Base-by-base conservation (phyloP, 2,329 filamentous ascomycete genomes). In the Plenodomus biglobosus region DNA sequence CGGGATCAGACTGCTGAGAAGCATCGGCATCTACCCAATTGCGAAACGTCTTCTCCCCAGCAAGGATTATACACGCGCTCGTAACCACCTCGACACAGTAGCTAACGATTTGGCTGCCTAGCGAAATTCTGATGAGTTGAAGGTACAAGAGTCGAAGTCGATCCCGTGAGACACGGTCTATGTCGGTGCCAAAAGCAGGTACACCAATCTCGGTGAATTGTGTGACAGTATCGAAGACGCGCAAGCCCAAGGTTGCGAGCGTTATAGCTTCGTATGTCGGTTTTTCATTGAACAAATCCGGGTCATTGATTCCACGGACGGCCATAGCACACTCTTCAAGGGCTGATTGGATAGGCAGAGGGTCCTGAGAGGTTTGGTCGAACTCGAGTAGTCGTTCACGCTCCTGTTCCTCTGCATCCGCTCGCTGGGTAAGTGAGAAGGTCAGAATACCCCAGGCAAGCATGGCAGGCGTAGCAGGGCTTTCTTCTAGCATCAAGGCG, bases 391-490 rank as follows among this genome's bases (percentile, higher is more conserved):
- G 42, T 21, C 46, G 52, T 8, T 70, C 65, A 11, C 63, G 66
- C 20, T 64, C 59, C 38, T 66, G 56, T 35, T 68, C 64, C n/a
- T 67, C 52, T 19, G 44, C 38, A 20, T 35, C 56, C 7, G 60
- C 63, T 8, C 59, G 52, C 4, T 42, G 46, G 2, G 53, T 59
- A 7, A 70, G 56, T 38, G 58, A 64, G 58, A 58, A 69, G 3
- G 56, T 60, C 20, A 96, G 81, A 40, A 92, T 76, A 3, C 86
- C 84, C 92, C 92, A 97, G 2, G 88, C 83, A 57, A 95, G 88
- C 17, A 90, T 80, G 16, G 88, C 84, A 1, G 90, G 89, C 46
- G 83, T 84, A 17, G 88, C 87, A 30, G 83, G 82, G 32, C 78
- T 75, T n/a, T 82, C 77, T 15, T 80, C 80, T 17, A 66, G 38